Base-by-base conservation (phyloP, 73 alveolate species). In the Uronychia binucleata region DNA sequence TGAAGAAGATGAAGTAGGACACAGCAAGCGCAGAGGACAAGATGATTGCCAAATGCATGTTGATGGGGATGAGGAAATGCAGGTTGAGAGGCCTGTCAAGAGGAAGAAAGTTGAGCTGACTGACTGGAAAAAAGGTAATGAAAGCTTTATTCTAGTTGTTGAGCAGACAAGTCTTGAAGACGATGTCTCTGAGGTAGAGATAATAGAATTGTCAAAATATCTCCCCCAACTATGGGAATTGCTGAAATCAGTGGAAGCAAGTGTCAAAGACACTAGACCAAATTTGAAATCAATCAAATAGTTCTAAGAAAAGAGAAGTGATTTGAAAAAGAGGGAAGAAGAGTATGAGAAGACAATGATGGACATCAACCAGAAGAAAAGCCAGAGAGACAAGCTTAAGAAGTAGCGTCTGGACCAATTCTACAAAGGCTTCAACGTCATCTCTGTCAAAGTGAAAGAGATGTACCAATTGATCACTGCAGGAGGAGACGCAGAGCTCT, bases 401-500 rank as follows among this genome's bases (percentile, higher is more conserved):
- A 86, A 77, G 77, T 81, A 86, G 87, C 75, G 88, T 75, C 82
- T 81, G 30, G 87, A 88, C 77, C 86, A 88, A 82, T 88, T 88
- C 59, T 81, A 81, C 91, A 86, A 81, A 75, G 94, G 94, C 33
- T 88, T 88, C 59, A 83, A 83, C 32, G 77, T 88, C 30, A 88
- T 88, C 80, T 75, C 58, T 58, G 30, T 75, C 1, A 88, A 88
- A 82, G 78, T 88, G 34, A 83, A 91, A 80, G 97, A 93, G 90
- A 93, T 93, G 97, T 93, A 93, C 82, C 89, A 91, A 81, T 77
- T 93, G 79, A 87, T 93, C 79, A 93, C 98, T 25, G 81, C 84
- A 34, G 98, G 96, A 31, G 98, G 98, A n/a, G 98, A 93, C 57
- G 98, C 98, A 0, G 96, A 91, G 83, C 83, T 93, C 28, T 96